phyloP scores from a whole-genome alignment of 345 rosid species.

The Salix purpurea region DNA sequence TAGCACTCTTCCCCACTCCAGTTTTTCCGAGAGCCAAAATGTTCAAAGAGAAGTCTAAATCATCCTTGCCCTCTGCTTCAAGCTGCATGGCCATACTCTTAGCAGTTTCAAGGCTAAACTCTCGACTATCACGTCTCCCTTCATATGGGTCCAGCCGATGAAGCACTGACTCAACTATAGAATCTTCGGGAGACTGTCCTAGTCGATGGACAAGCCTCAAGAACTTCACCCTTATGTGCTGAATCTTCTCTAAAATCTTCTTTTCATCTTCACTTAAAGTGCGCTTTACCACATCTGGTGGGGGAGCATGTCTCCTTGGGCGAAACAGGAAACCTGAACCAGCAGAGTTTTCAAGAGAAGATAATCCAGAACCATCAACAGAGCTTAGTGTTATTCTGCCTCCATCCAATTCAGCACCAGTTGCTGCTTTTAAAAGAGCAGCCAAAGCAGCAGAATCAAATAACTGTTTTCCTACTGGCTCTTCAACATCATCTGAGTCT shows the following conservation, averaged over 20 bases:
- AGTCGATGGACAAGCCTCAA: slow-evolving; percentile 80
- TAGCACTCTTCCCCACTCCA: slow-evolving; percentile 95
- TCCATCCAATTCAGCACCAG: slow-evolving; percentile 58
- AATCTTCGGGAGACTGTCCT: slow-evolving; percentile 75
- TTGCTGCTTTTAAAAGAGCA: slow-evolving; percentile 88
- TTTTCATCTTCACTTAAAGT: slow-evolving; percentile 83
- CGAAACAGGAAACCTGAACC: slow-evolving; percentile 33
- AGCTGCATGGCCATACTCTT: slow-evolving; percentile 65
- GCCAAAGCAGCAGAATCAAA: slow-evolving; percentile 89
- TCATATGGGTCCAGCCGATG: slow-evolving; percentile 70
- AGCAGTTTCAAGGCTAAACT: slow-evolving; percentile 75
- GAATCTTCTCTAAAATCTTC: slow-evolving; percentile 73
- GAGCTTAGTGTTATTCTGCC: slow-evolving; percentile 63
- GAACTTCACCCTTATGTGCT: slow-evolving; percentile 67
- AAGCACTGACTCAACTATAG: slow-evolving; percentile 73
- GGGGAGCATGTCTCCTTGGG: slow-evolving; percentile 56
- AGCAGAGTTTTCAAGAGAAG: slow-evolving; percentile 87
- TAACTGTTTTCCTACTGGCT: slow-evolving; percentile 52
- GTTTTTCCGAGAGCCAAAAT: slow-evolving; percentile 86
- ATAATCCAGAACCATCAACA: slow-evolving; percentile 84
- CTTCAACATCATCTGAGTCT: slow-evolving; percentile 53
- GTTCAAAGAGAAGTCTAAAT: slow-evolving; percentile 62
- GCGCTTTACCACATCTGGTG: slow-evolving; percentile 42
- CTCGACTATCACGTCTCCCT: slow-evolving; percentile 65
- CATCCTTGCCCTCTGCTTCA: slow-evolving; percentile 62